These are phyloP conservation scores for Phaffomyces antillensis DNA, from an alignment of 805 yeast genomes.

Conservation along the genomic window DNA sequence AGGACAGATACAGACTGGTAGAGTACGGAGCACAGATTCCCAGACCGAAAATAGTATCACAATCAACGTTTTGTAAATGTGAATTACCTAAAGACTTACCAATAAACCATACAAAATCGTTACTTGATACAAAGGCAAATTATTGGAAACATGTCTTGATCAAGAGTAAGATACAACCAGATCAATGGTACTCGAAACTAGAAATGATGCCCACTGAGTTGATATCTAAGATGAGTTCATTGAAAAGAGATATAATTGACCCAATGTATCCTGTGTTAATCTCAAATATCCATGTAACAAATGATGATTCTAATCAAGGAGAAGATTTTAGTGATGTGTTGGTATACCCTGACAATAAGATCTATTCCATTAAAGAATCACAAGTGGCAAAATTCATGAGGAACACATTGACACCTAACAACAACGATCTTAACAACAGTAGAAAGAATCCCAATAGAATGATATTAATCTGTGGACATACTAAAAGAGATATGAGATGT, in stretches of 20 bases:
- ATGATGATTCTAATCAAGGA: constrained; percentile 1
- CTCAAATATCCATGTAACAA: constrained; percentile 37
- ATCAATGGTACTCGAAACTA: constrained; percentile 35
- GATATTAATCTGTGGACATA: constrained; percentile 61
- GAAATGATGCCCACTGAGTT: constrained; percentile 41
- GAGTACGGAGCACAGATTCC: constrained; percentile 10
- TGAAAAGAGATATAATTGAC: constrained; percentile 29
- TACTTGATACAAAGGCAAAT: constrained; percentile 41
- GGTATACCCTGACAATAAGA: constrained; percentile 48
- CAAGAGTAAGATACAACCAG: constrained; percentile 3
- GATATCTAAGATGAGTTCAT: constrained; percentile 31
- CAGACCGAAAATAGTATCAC: constrained; percentile 9
- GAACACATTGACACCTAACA: constrained; percentile 32
- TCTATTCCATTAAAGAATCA: constrained; percentile 17
- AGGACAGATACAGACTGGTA: constrained; percentile 14
- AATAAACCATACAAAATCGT: constrained; percentile 31
- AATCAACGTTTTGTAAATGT: constrained; percentile 41
- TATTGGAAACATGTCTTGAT: constrained; percentile 45
- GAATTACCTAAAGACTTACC: constrained; percentile 36
- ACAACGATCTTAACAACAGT: constrained; percentile 5
- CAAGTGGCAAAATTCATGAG: constrained; percentile 31
- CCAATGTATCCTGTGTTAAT: constrained; percentile 45
- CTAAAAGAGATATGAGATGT: constrained; percentile 56
- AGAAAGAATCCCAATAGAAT: constrained; percentile 16
- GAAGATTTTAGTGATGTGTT: constrained; percentile 23